A percentile compares a stretch with the other conserved stretches of the same genome.
These are phyloP conservation scores for Penicillium brevicompactum DNA, from an alignment of 2,329 filamentous ascomycete species.

Conservation along the genomic window DNA sequence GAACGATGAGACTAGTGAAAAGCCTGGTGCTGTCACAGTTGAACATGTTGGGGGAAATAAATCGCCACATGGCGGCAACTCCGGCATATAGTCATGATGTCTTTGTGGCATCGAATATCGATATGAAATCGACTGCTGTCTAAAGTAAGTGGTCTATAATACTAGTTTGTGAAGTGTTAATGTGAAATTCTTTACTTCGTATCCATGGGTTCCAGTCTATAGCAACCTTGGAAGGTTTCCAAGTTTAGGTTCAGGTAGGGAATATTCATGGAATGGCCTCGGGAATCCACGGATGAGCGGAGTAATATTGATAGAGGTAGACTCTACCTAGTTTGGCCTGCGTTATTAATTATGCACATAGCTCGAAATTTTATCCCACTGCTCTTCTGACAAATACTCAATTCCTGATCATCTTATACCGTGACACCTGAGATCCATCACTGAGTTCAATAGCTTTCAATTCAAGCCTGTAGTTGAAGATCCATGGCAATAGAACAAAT, in stretches of 20 bases:
- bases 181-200: neutral
- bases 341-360: too few species aligned
- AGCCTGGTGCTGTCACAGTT: slow-evolving; percentile 23
- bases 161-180: neutral
- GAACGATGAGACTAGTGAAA: slow-evolving; percentile 13
- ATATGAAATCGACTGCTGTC: neutral
- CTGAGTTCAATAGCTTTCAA: slow-evolving; percentile 11
- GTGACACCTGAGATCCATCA: slow-evolving; percentile 20
- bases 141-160: slow-evolving; percentile 3
- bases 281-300: too few species aligned
- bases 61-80: neutral
- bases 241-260: too few species aligned
- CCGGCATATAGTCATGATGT: neutral
- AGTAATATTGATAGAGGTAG: too few species aligned
- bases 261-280: too few species aligned
- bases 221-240: too few species aligned
- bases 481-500: slow-evolving; percentile 16
- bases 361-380: too few species aligned
- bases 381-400: neutral
- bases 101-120: slow-evolving; percentile 1
- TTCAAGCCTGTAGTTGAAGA: slow-evolving; percentile 16
- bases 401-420: slow-evolving; percentile 9
- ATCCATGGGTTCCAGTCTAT: too few species aligned
- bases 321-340: too few species aligned
- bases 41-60: slow-evolving; percentile 22